phyloP scores from a whole-genome alignment of 805 yeast genomes.

The Suhomyces xylopsoci region DNA sequence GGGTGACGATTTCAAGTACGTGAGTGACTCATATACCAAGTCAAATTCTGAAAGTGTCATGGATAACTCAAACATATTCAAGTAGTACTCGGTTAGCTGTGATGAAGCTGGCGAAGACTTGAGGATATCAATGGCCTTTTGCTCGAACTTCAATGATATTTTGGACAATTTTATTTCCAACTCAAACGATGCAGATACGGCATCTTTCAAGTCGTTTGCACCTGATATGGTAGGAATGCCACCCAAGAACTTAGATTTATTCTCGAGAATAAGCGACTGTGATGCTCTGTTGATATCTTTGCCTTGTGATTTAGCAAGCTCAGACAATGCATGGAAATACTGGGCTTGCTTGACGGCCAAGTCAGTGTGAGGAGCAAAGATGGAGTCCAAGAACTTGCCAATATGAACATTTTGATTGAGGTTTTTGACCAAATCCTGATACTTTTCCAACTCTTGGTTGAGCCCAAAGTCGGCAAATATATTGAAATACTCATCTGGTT shows the following conservation, averaged over 20 bases:
- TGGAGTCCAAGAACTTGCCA: conserved; percentile 19
- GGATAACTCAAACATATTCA: conserved; percentile 25
- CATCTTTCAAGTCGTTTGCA: not conserved
- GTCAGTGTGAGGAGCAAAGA: conserved; percentile 14
- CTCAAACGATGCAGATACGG: conserved; percentile 1
- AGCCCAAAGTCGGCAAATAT: conserved; percentile 21
- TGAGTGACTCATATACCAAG: conserved; percentile 17
- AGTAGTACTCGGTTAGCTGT: conserved; percentile 15
- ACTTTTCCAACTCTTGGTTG: conserved; percentile 11
- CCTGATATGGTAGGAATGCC: not conserved
- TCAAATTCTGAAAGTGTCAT: conserved; percentile 20
- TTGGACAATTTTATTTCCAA: conserved; percentile 15
- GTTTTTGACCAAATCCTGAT: not conserved
- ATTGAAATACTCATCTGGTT: conserved; percentile 19
- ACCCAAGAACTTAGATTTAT: conserved; percentile 7
- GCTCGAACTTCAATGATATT: conserved; percentile 25
- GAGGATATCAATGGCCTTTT: conserved; percentile 21
- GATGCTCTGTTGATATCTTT: not conserved
- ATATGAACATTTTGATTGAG: conserved; percentile 5
- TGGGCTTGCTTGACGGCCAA: conserved; percentile 16
- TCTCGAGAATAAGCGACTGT: conserved; percentile 2
- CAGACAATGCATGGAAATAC: conserved; percentile 31
- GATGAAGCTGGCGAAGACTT: not conserved
- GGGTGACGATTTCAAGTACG: conserved; percentile 9
- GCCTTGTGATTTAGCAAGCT: conserved; percentile 19